phyloP scores from a whole-genome alignment of 805 yeast genomes.

The Yarrowia keelungensis region DNA sequence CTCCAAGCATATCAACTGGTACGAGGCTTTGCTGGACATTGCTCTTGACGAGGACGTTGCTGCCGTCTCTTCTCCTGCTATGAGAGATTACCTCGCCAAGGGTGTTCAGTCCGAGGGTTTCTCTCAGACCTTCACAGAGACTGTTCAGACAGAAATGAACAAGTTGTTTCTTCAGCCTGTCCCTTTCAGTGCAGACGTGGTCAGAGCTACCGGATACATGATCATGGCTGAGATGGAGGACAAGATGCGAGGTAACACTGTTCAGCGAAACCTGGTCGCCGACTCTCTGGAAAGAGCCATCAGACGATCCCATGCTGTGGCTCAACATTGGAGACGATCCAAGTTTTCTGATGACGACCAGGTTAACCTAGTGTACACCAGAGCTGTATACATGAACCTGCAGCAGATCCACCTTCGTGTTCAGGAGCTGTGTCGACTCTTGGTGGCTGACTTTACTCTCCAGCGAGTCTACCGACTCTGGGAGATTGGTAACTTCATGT shows the following conservation, averaged over 20 bases:
- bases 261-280: conserved; percentile 1
- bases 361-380: conserved; percentile 24
- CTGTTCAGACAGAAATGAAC: conserved; percentile 18
- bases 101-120: conserved; percentile 19
- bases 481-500: conserved; percentile 32
- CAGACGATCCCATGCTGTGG: conserved; percentile 13
- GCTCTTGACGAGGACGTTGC: conserved; percentile 22
- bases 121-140: conserved; percentile 3
- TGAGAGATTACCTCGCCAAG: conserved; percentile 9
- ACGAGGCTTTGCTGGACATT: conserved; percentile 13
- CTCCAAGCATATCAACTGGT: conserved; percentile 26
- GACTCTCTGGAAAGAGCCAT: conserved; percentile 17
- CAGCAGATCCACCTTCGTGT: conserved; percentile 10
- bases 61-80: conserved; percentile 9
- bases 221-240: conserved; percentile 36
- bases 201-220: conserved; percentile 25
- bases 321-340: conserved; percentile 22
- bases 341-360: conserved; percentile 26
- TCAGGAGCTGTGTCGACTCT: conserved; percentile 22
- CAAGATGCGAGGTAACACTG: conserved; percentile 20
- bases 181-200: conserved; percentile 8
- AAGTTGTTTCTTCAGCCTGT: conserved; percentile 14
- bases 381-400: conserved; percentile 20
- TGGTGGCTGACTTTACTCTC: background rate
- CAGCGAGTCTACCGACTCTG: conserved; percentile 29